Percentiles rank a stretch among this genome's conserved stretches.
Evolutionary conservation across 1,284 basidiomycete genomes (phyloP).

Genomic region (Taiwanofungus camphoratus): DNA sequence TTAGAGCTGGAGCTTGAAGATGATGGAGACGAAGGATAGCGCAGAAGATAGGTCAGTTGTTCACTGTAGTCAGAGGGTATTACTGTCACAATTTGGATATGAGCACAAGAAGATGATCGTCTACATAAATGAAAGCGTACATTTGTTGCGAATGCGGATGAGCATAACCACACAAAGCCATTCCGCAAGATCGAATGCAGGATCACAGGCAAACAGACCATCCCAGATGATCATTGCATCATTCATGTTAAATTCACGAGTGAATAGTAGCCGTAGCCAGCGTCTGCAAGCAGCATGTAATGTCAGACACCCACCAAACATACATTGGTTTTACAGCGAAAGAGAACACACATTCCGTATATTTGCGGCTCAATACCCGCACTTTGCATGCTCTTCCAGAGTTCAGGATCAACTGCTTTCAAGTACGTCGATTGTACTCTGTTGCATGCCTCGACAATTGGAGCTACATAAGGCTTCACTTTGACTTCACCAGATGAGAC

Average conservation of each 20-base stretch:
- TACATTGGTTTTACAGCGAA: too few relatives aligned
- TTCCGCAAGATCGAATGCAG: conserved; percentile 64
- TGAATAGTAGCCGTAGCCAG: conserved; percentile 87
- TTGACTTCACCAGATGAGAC: conserved; percentile 42
- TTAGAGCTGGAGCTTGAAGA: conserved; percentile 20
- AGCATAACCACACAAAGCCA: conserved; percentile 92
- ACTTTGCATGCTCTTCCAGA: conserved; percentile 71
- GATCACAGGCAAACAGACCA: conserved; percentile 81
- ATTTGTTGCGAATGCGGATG: conserved; percentile 80
- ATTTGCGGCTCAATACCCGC: conserved; percentile 90
- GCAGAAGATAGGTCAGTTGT: conserved; percentile 77
- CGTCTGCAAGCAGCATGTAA: conserved; percentile 44
- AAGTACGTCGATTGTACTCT: conserved; percentile 71
- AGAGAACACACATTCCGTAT: conserved; percentile 75
- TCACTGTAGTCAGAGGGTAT: conserved; percentile 81
- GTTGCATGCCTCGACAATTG: conserved; percentile 79
- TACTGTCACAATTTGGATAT: conserved; percentile 41
- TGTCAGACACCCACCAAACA: not conserved
- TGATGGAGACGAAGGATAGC: conserved; percentile 63
- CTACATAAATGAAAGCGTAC: conserved; percentile 57
- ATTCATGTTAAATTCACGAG: conserved; percentile 75
- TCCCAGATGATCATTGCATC: conserved; percentile 87
- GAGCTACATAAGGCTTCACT: conserved; percentile 63
- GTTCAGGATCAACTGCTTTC: conserved; percentile 74
- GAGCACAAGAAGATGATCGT: not conserved